A percentile compares a stretch with the other conserved stretches of the same genome.
Conservation (phyloP, 2,329 filamentous ascomycete genomes). For the Xylaria hypoxylon region DNA sequence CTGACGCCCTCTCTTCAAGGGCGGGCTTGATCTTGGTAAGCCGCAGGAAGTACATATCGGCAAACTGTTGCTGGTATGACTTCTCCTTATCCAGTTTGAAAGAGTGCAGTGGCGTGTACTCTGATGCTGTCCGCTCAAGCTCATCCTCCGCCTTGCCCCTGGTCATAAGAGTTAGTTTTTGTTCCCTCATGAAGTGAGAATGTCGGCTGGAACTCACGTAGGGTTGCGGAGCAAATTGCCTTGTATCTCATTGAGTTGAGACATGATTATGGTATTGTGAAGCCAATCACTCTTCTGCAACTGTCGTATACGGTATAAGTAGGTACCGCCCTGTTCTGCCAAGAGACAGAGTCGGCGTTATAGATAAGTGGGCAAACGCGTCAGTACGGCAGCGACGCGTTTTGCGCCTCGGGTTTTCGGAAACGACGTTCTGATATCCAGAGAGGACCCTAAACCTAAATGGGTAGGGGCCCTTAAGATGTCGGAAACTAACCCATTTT, state of each 20-base stretch:
- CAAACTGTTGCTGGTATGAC: conserved; percentile 94
- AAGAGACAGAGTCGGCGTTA: conserved; percentile 4
- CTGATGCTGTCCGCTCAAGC: conserved; percentile 64
- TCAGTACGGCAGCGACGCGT: conserved; percentile 47
- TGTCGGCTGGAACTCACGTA: conserved; percentile 55
- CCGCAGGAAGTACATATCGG: conserved; percentile 96
- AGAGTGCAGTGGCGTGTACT: conserved; percentile 79
- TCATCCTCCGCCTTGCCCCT: conserved; percentile 54
- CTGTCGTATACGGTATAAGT: background rate
- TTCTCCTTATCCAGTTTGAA: conserved; percentile 77
- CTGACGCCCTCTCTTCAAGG: conserved; percentile 78
- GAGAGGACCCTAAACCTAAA: too few relatives aligned
- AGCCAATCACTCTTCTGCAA: background rate
- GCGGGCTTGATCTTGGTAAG: conserved; percentile 87
- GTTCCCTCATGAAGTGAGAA: conserved; percentile 4
- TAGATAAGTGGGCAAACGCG: conserved; percentile 24
- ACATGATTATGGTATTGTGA: conserved; percentile 52
- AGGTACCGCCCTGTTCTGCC: conserved; percentile 12
- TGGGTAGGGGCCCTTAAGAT: too few relatives aligned
- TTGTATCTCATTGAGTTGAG: conserved; percentile 57
- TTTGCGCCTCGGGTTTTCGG: too few relatives aligned
- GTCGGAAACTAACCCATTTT: too few relatives aligned
- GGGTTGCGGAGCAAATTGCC: conserved; percentile 61
- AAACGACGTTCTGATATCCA: too few relatives aligned
- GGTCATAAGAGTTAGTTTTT: conserved; percentile 42